Base-by-base conservation (phyloP, 2,329 filamentous ascomycete genomes). In the Dactylellina drechsleri region DNA sequence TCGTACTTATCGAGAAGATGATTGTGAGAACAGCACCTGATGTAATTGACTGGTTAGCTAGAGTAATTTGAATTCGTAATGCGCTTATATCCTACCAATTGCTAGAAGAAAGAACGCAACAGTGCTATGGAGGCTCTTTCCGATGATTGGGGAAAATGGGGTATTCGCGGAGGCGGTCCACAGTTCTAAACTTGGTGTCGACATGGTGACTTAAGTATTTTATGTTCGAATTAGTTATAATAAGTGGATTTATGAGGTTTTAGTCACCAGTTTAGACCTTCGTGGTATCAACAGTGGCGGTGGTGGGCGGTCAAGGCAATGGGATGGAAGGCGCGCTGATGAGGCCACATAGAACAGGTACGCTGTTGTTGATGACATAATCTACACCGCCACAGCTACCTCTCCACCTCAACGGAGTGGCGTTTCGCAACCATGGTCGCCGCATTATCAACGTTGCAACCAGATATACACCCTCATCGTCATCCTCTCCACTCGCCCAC, bases 121-220 rank as follows among this genome's bases (percentile, higher is more conserved):
- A 78, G 87, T 84, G 28, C 58, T 28, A 52, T 75, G 95, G 81
- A 85, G 89, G 81, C 89, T 87, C 85, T 98, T 98, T 82, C 87
- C 87, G 80, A 98, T 84, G 70, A 88, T 82, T 76, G 94, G 93
- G 79, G 89, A 84, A 85, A 95, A 98, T 77, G 93, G 92, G 85
- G 89, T 91, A 86, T 89, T 88, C 83, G 91, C 88, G 85, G 93
- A 92, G 86, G 92, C 91, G 87, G 96, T 91, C 94, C 94, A 98
- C 85, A 96, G 87, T 83, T 95, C 89, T 84, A 90, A 56, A 60
- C 49, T 70, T 36, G 72, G 72, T 43, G 66, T 28, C 28, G 85
- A 86, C 91, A 92, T 84, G 61, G 40, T 28, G 40, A 18, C 18
- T 20, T 47, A 15, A 6, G 57, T 36, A 31, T 49, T 57, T 41